These are phyloP conservation scores for Asterella californica DNA, from an alignment of 225 moss, liverwort and hornwort species.

Conservation along the genomic window DNA sequence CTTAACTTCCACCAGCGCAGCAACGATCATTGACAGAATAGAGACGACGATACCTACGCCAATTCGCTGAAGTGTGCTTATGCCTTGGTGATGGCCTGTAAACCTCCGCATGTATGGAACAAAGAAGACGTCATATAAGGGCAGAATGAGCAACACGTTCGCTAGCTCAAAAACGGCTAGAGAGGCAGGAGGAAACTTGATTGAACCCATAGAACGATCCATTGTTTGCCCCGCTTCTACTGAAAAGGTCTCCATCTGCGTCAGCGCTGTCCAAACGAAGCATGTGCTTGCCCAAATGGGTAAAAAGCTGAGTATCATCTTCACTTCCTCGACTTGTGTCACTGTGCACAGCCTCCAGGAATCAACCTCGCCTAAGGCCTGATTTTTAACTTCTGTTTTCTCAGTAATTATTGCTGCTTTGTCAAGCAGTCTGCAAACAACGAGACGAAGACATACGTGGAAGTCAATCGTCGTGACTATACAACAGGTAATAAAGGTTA, in stretches of 20 bases:
- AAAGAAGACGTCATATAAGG: conserved; percentile 58
- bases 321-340: conserved; percentile 75
- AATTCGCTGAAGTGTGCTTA: conserved; percentile 69
- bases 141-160: conserved; percentile 59
- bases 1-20: conserved; percentile 55
- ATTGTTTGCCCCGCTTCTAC: conserved; percentile 62
- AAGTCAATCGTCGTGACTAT: too few species aligned
- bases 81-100: conserved; percentile 59
- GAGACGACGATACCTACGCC: conserved; percentile 64
- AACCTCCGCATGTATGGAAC: conserved; percentile 50
- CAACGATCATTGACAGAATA: conserved; percentile 59
- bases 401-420: conserved; percentile 52
- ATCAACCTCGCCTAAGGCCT: conserved; percentile 31
- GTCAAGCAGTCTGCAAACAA: conserved; percentile 56
- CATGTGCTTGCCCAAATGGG: conserved; percentile 68
- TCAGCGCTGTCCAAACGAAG: conserved; percentile 70
- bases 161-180: conserved; percentile 69
- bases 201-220: conserved; percentile 55
- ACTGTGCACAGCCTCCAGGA: conserved; percentile 64
- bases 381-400: conserved; percentile 12
- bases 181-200: conserved; percentile 68
- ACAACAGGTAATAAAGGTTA: too few species aligned
- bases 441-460: not conserved
- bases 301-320: conserved; percentile 70
- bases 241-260: conserved; percentile 80